Conservation (phyloP, 2,329 filamentous ascomycete species). For the Hortaea sp. region DNA sequence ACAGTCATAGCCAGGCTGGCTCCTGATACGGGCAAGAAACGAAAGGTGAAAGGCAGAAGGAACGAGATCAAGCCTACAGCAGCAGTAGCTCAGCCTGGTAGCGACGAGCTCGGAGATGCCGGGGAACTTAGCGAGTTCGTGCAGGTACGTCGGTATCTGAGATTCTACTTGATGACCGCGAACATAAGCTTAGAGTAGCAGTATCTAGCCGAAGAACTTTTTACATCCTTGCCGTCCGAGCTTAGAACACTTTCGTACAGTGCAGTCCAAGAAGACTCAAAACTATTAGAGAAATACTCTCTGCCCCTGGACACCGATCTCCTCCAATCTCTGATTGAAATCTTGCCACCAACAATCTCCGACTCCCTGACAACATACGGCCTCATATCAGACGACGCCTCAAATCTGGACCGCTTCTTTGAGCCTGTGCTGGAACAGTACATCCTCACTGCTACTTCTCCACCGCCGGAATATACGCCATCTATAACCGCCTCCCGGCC, state of each 20-base stretch:
- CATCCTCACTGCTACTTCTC: conserved; percentile 44
- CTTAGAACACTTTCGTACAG: conserved; percentile 55
- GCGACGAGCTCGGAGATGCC: conserved; percentile 31
- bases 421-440: conserved; percentile 55
- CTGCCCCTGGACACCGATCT: conserved; percentile 33
- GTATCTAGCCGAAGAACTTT: conserved; percentile 63
- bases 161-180: too few species aligned
- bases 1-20: conserved; percentile 55
- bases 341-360: conserved; percentile 49
- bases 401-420: conserved; percentile 47
- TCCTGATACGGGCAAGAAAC: conserved; percentile 33
- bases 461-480: conserved; percentile 53
- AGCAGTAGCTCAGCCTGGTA: not conserved
- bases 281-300: conserved; percentile 45
- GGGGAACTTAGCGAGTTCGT: conserved; percentile 72
- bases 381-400: conserved; percentile 41
- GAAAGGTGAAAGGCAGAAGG: conserved; percentile 30
- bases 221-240: conserved; percentile 51
- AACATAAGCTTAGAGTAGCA: conserved; percentile 16
- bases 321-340: conserved; percentile 39
- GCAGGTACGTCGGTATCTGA: conserved; percentile 37
- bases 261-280: conserved; percentile 38
- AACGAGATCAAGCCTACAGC: conserved; percentile 28
- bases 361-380: conserved; percentile 61
- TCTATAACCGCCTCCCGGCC: conserved; percentile 36